Conservation (phyloP, 768 basidiomycete genomes). For the Podaxis carcinomalis region DNA sequence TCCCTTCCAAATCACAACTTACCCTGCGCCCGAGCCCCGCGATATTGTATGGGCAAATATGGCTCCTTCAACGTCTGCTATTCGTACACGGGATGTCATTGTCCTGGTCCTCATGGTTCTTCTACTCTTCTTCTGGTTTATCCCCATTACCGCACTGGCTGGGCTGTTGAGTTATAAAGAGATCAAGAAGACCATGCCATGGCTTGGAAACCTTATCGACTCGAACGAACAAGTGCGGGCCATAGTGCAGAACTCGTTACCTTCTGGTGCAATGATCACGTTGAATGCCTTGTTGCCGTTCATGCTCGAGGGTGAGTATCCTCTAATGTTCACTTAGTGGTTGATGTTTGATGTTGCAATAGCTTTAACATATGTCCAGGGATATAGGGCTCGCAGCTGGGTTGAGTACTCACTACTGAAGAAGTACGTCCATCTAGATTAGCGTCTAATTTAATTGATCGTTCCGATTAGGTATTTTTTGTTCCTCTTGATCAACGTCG, state of each 20-base stretch:
- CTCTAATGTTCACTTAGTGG: background rate
- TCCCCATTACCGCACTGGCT: slow-evolving; percentile 86
- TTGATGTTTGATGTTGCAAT: background rate
- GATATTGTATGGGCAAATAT: slow-evolving; percentile 96
- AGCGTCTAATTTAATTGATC: background rate
- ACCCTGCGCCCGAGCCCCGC: slow-evolving; percentile 86
- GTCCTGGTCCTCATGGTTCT: slow-evolving; percentile 67
- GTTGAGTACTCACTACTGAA: slow-evolving; percentile 89
- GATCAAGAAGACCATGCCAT: slow-evolving; percentile 86
- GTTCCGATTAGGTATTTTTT: slow-evolving; percentile 72
- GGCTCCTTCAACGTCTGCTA: slow-evolving; percentile 52
- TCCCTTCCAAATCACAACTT: slow-evolving; percentile 63
- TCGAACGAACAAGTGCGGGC: slow-evolving; percentile 75
- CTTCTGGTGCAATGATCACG: slow-evolving; percentile 84
- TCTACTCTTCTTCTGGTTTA: slow-evolving; percentile 86
- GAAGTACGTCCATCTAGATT: slow-evolving; percentile 51
- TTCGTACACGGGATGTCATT: slow-evolving; percentile 64
- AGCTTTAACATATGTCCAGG: slow-evolving; percentile 86
- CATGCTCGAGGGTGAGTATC: slow-evolving; percentile 68
- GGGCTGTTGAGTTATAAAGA: slow-evolving; percentile 88
- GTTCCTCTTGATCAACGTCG: slow-evolving; percentile 87
- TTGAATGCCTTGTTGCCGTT: slow-evolving; percentile 90
- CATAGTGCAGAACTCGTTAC: slow-evolving; percentile 92
- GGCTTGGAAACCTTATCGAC: slow-evolving; percentile 84
- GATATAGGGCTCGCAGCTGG: slow-evolving; percentile 85